Evolutionary conservation across 106 monocot species (phyloP), one percentile per base, ranked within the genome.

Genomic region (Allium sativum): DNA sequence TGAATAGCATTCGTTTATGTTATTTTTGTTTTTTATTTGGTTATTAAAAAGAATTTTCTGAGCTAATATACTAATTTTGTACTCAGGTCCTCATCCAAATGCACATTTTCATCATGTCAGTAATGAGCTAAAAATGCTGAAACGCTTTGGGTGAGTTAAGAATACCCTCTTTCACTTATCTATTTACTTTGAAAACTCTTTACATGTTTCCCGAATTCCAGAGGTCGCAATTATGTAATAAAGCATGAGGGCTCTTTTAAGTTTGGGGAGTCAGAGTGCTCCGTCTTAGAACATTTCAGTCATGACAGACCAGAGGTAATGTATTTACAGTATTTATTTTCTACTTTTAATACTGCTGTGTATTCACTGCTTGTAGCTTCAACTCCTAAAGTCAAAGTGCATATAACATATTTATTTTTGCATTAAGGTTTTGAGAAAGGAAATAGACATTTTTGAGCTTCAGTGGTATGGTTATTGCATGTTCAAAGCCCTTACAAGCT

Each of bases 271-370:
- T 80, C 69, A 21, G 80, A 91, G 8, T 98, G 96, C 48, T 85
- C 91, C 72, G 73, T 91, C 65, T 72, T 98, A 69, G 90, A 98
- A 74, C 96, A 98, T 82, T 81, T 98, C 45, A 77, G 80, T 48
- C 96, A 98, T 76, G 96, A 98, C 45, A 91, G 96, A 59, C 96
- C 96, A 68, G 96, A 98, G 96, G 91, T 87, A 60, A 61, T 45
- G 61, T 14, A 22, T n/a, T 56, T 51, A 6, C 70, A 40, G 18
- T 42, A 63, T 31, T 31, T 3, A 31, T 31, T 31, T 31, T 31
- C 31, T 3, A 31, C 31, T 31, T 31, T 31, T 31, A 31, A 31
- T 31, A 31, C 31, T 31, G 31, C 31, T 31, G 31, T 31, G 31
- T 31, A 31, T 31, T 5, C 31, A 5, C 31, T 31, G 31, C 31